Evolutionary conservation across 495 filamentous ascomycete species (phyloP).

Genomic region (Xylaria bambusicola): DNA sequence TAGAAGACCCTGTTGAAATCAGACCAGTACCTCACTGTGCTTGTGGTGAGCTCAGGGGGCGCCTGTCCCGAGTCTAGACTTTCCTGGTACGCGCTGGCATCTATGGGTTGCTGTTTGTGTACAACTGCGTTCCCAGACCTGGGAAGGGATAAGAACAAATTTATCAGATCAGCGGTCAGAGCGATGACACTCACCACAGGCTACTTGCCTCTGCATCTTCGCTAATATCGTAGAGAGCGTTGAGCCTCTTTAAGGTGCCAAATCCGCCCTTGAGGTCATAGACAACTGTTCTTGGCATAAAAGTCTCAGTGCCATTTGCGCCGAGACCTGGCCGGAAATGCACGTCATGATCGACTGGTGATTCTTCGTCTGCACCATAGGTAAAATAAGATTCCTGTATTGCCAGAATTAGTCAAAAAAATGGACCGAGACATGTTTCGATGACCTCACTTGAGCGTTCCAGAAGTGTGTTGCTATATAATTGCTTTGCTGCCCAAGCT

Average conservation of each 20-base stretch:
- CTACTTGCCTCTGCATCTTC: conserved; percentile 51
- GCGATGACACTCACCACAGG: conserved; percentile 57
- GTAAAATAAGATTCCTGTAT: conserved; percentile 96
- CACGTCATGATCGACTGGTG: conserved; percentile 84
- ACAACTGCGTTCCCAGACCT: conserved; percentile 73
- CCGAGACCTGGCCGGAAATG: conserved; percentile 89
- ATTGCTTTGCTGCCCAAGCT: conserved; percentile 90
- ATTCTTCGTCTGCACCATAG: conserved; percentile 67
- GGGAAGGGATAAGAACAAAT: conserved; percentile 14
- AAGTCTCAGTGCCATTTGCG: conserved; percentile 83
- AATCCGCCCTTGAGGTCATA: conserved; percentile 95
- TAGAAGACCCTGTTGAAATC: conserved; percentile 91
- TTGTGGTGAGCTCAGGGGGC: conserved; percentile 63
- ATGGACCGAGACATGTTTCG: background rate
- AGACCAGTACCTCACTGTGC: conserved; percentile 88
- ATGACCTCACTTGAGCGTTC: conserved; percentile 72
- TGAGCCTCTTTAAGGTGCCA: conserved; percentile 81
- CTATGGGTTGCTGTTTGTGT: conserved; percentile 66
- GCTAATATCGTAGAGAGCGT: conserved; percentile 81
- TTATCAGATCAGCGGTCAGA: background rate
- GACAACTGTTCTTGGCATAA: conserved; percentile 84
- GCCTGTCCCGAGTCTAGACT: conserved; percentile 69
- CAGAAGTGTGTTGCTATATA: conserved; percentile 97
- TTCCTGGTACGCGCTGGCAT: conserved; percentile 71
- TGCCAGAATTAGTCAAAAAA: conserved; percentile 4